Base-by-base conservation (phyloP, 192 early-diverging fungal genomes). In the Bifiguratus adelaidae region DNA sequence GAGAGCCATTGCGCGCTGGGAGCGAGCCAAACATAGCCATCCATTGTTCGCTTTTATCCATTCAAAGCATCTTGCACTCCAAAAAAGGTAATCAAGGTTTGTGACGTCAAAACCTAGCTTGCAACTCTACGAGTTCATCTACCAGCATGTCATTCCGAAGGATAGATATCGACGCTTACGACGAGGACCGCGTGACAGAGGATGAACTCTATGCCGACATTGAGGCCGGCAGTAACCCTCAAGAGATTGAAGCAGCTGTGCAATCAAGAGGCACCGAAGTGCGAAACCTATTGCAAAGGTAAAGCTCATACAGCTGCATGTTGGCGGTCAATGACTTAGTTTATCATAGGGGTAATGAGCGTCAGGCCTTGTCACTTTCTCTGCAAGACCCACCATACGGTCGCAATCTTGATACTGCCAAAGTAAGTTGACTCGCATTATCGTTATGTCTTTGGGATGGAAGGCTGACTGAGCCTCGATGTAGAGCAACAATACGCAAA, bases 371-470 rank as follows among this genome's bases (percentile, higher is more conserved):
- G 33, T 56, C 59, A 36, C 65, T 50, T 38, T 68, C 86, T 15
- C 65, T 89, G 30, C 65, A 73, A 37, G 64, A 82, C 33, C 82
- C 83, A 16, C 86, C 86, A n/a, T 86, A 85, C 46, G 82, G 83
- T 18, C 64, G 59, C 18, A 58, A 73, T 18, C 51, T 76, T 32
- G 74, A 73, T 5, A 41, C 63, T 25, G 77, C 78, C 50, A 76
- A 85, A 76, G 83, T 86, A 48, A 54, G 46, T 22, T 27, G 35
- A 13, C 15, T 50, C 27, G 24, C 21, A n/a, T n/a, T n/a, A n/a
- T n/a, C n/a, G n/a, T n/a, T n/a, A n/a, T n/a, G n/a, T n/a, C n/a
- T n/a, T n/a, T n/a, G n/a, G n/a, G n/a, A n/a, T n/a, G n/a, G n/a
- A n/a, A n/a, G n/a, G n/a, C n/a, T n/a, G n/a, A n/a, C n/a, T n/a